Evolutionary conservation across 176 grass and related monocot species (phyloP), one percentile per base, ranked within the genome.

Genomic region (Eragrostis nindensis): DNA sequence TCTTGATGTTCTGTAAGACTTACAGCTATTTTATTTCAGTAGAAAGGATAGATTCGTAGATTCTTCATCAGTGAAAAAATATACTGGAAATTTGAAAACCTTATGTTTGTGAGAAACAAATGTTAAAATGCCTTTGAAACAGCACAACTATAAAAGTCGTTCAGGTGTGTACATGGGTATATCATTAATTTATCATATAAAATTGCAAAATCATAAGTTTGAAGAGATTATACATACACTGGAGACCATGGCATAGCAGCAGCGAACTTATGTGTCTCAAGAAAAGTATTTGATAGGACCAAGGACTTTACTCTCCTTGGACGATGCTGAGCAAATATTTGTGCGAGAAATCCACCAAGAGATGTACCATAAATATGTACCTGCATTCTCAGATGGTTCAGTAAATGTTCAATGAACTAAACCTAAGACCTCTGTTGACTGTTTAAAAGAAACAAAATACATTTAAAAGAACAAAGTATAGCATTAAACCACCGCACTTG

Each of bases 281-380:
- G 65, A 84, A 93, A 98, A 40, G 95, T 85, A 86, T 98, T 98
- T 87, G 95, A 98, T 47, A 98, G 79, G 46, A 98, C 82, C 83
- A 98, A 89, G 26, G 95, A 98, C 62, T 93, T 98, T 40, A 98
- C 92, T 49, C 95, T 89, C 80, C 95, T 91, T 66, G 90, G 95
- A 18, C 95, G 87, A 42, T 89, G 88, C 75, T 98, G 90, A 85
- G 90, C 86, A 86, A 98, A 98, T 87, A 98, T 89, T 84, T 95
- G 90, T 79, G 92, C 95, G 29, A 98, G 79, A 65, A 98, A 98
- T 89, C 92, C 95, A 80, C 95, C 95, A 84, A 98, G 92, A 86
- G 95, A 98, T 81, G 95, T 98, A 62, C 95, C 95, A 88, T 95
- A 98, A 76, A 98, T 89, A 82, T 98, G 95, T 69, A 98, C 90